These are phyloP conservation scores for Dorcoceras hygrometricum DNA, from an alignment of 257 asterid genomes.

Conservation along the genomic window DNA sequence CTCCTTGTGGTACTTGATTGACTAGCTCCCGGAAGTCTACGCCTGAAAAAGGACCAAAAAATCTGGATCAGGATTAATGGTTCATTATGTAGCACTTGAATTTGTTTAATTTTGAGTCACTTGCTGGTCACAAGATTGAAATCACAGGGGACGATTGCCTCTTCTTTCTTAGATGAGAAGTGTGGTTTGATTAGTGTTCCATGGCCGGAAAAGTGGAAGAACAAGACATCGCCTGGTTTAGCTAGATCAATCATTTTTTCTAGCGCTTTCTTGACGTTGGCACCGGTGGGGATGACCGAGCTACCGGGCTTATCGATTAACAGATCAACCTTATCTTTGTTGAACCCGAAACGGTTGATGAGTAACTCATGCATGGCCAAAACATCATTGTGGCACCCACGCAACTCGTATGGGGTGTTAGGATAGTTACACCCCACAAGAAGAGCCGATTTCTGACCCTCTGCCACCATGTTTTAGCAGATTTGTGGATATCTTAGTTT, in stretches of 20 bases:
- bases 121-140: slow-evolving; percentile 80
- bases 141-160: slow-evolving; percentile 75
- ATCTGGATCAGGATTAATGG: not conserved
- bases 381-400: slow-evolving; percentile 77
- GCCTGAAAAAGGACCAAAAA: slow-evolving; percentile 39
- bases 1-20: slow-evolving; percentile 64
- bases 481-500: not conserved
- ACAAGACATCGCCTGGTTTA: slow-evolving; percentile 49
- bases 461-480: slow-evolving; percentile 32
- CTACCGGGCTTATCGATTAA: slow-evolving; percentile 59
- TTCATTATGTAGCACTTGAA: not conserved
- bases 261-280: slow-evolving; percentile 63
- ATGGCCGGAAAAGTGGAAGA: slow-evolving; percentile 80
- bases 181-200: slow-evolving; percentile 52
- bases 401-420: slow-evolving; percentile 54
- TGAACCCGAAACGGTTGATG: slow-evolving; percentile 48
- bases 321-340: slow-evolving; percentile 34
- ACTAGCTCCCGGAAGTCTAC: slow-evolving; percentile 73
- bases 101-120: slow-evolving; percentile 20
- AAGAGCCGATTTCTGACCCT: slow-evolving; percentile 60
- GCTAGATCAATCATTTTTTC: slow-evolving; percentile 54
- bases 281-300: slow-evolving; percentile 57
- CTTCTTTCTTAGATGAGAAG: slow-evolving; percentile 38
- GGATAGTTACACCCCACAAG: slow-evolving; percentile 90
- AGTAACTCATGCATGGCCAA: slow-evolving; percentile 55